Evolutionary conservation across 164 flowering plant species (phyloP), one percentile per base, ranked within the genome.

Genomic region (Paratinospora sagittata): DNA sequence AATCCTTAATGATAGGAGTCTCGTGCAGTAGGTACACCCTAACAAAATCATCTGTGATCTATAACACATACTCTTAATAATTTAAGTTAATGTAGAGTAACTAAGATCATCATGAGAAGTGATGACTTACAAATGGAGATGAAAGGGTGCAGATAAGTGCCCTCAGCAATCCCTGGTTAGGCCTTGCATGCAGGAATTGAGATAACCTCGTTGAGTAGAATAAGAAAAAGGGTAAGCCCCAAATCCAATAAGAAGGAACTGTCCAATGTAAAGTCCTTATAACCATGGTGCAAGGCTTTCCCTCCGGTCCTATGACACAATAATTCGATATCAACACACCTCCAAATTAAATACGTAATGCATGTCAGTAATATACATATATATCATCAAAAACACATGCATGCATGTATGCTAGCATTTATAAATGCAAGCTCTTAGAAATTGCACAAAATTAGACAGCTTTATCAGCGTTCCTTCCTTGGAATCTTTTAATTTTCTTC

Each of bases 261-360:
- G 88, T 84, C 98, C 97, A 92, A 66, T 92, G 98, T 37, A 84
- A 47, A 7, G 96, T 89, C 80, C 97, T 85, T 63, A 89, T 75
- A 63, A 95, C 78, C 97, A 95, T 87, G n/a, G 96, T 92, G 84
- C 98, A 95, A 41, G 93, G 81, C 70, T 94, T 75, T 19, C 97
- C 95, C 76, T 85, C 90, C 27, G 84, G 82, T 45, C 97, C 98
- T 94, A 3, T 8, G 68, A 47, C 16, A 52, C 1, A 52, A 16
- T 19, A 52, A 6, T 52, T 16, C 58, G 19, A 16, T 8, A 52
- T 2, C 19, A 39, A 39, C 43, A n/a, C n/a, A 1, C 21, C 47
- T 43, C 47, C 57, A 14, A 49, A 49, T 49, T 0, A 4, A 49
- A 61, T 19, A 19, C n/a, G n/a, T n/a, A 37, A 6, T 8, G 26